A percentile compares a stretch with the other conserved stretches of the same genome.
Evolutionary conservation across 2,329 filamentous ascomycete species (phyloP).

Genomic region (Colletotrichum musae): DNA sequence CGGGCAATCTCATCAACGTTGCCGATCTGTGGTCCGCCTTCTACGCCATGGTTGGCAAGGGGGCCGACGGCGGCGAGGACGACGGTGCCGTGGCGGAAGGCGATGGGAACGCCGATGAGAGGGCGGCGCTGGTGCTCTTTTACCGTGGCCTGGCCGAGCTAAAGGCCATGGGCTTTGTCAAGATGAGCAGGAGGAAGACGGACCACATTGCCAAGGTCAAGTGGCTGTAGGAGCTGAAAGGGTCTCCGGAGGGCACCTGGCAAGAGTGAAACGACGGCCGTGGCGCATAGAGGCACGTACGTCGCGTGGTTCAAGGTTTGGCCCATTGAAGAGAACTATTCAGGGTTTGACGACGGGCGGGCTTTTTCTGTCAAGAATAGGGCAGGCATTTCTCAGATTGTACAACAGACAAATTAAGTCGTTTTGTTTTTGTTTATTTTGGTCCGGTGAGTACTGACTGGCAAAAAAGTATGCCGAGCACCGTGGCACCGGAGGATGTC

Average conservation of each 20-base stretch:
- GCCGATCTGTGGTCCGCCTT: conserved; percentile 87
- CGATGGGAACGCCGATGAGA: conserved; percentile 64
- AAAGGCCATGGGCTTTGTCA: conserved; percentile 88
- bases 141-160: conserved; percentile 90
- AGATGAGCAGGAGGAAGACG: conserved; percentile 89
- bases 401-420: background rate
- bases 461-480: background rate
- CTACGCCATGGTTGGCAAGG: conserved; percentile 70
- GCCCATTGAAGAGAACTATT: background rate
- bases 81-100: conserved; percentile 47
- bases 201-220: conserved; percentile 94
- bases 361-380: conserved; percentile 13
- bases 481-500: background rate
- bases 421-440: background rate
- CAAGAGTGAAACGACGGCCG: conserved; percentile 23
- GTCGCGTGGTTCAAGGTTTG: background rate
- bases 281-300: conserved; percentile 19
- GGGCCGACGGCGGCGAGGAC: conserved; percentile 58
- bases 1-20: conserved; percentile 82
- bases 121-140: conserved; percentile 80
- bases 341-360: background rate
- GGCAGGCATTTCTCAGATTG: background rate
- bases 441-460: background rate
- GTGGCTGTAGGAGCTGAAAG: conserved; percentile 69
- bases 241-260: conserved; percentile 17